A percentile compares a stretch with the other conserved stretches of the same genome.
Conservation (phyloP, 495 filamentous ascomycete species). For the Entonaema liquescens region DNA sequence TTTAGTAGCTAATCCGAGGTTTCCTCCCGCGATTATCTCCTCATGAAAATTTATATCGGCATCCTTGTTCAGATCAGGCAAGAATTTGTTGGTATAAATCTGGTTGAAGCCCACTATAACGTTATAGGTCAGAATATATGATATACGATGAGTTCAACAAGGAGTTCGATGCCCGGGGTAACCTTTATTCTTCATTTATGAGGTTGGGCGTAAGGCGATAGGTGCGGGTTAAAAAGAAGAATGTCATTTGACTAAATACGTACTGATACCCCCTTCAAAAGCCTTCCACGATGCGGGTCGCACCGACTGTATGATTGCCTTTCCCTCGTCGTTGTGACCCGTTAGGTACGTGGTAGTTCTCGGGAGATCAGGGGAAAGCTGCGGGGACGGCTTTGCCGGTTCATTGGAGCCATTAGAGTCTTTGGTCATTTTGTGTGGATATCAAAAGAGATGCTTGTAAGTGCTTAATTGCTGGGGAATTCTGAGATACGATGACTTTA, state of each 20-base stretch:
- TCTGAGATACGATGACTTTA: background rate
- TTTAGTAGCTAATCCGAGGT: constrained; percentile 57
- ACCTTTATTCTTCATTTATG: background rate
- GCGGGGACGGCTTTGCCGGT: constrained; percentile 14
- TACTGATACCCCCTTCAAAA: constrained; percentile 36
- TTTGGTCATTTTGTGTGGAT: background rate
- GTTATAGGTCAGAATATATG: background rate
- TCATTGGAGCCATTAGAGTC: background rate
- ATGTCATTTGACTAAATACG: background rate
- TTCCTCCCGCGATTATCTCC: constrained; percentile 43
- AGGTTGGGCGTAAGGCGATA: background rate
- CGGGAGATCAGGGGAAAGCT: constrained; percentile 46
- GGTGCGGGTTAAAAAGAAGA: background rate
- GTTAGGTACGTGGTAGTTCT: constrained; percentile 52
- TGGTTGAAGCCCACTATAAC: constrained; percentile 39
- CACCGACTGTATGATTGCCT: constrained; percentile 49
- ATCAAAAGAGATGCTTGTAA: background rate
- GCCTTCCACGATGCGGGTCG: constrained; percentile 38
- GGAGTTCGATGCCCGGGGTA: background rate
- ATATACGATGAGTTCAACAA: background rate
- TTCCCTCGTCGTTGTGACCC: constrained; percentile 48
- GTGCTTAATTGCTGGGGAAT: background rate
- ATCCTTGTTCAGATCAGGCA: constrained; percentile 59
- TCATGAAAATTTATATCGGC: constrained; percentile 59
- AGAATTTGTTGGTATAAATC: constrained; percentile 66